Conservation (phyloP, 225 moss, liverwort and hornwort genomes). For the Pseudoscleropodium purum region DNA sequence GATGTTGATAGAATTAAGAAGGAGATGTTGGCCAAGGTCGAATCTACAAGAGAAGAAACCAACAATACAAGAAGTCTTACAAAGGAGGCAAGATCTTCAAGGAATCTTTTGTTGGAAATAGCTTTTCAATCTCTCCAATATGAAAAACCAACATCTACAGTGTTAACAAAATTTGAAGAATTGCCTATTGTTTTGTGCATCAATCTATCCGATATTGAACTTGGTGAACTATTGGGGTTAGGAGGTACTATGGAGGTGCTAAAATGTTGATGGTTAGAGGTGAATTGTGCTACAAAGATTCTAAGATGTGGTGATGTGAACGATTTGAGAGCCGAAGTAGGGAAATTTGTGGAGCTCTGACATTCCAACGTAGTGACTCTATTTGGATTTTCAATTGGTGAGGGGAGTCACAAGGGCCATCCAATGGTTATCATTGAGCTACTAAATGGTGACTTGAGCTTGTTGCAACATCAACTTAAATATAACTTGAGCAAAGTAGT, state of each 20-base stretch:
- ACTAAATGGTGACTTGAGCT: background rate
- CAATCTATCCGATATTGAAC: background rate
- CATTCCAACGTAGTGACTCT: background rate
- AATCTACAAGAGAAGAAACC: background rate
- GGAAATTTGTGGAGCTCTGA: background rate
- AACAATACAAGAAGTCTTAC: background rate
- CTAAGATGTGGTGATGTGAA: background rate
- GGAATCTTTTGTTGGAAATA: background rate
- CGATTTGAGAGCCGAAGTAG: background rate
- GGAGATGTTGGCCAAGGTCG: background rate
- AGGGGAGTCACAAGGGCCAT: background rate
- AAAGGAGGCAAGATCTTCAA: background rate
- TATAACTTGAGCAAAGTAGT: background rate
- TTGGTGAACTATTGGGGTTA: background rate
- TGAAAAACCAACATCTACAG: background rate
- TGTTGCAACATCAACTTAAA: background rate
- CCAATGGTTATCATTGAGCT: background rate
- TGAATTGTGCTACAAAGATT: background rate
- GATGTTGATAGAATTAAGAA: background rate
- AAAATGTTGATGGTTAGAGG: fast-evolving
- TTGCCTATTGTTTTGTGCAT: background rate
- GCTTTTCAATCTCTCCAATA: background rate
- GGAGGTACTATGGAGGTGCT: fast-evolving
- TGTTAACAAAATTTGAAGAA: background rate
- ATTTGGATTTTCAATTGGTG: background rate